Percentiles rank a stretch among this genome's conserved stretches.
Conservation (phyloP, 306 rosid genomes). For the Benincasa hispida region DNA sequence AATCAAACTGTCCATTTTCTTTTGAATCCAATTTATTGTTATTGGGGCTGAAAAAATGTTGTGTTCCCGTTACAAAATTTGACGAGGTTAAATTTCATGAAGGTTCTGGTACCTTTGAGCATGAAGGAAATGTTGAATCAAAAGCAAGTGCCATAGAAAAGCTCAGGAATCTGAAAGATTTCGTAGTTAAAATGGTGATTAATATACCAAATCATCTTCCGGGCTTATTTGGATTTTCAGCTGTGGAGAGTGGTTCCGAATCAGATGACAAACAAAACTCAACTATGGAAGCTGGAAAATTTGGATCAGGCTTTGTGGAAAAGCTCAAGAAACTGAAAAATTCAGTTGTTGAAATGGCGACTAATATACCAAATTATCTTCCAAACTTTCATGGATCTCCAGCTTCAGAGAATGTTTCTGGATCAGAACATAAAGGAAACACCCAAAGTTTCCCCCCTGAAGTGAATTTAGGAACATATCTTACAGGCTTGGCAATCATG, state of each 20-base stretch:
- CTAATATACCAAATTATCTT: conserved; percentile 20
- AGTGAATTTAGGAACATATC: conserved; percentile 12
- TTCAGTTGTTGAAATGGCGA: conserved; percentile 28
- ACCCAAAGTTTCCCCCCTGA: conserved; percentile 3
- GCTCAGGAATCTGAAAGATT: conserved; percentile 25
- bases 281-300: background rate
- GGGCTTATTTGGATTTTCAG: conserved; percentile 34
- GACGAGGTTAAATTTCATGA: background rate
- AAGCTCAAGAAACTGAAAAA: conserved; percentile 28
- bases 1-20: background rate
- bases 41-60: conserved; percentile 1
- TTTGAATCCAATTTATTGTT: background rate
- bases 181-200: conserved; percentile 29
- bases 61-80: conserved; percentile 8
- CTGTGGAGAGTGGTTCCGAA: conserved; percentile 11
- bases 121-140: background rate
- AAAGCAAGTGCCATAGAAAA: background rate
- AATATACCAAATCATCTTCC: conserved; percentile 24
- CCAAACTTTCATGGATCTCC: conserved; percentile 36
- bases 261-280: conserved; percentile 15
- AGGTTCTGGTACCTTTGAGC: background rate
- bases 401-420: conserved; percentile 11
- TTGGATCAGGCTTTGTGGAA: background rate
- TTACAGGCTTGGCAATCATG: conserved; percentile 53
- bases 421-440: conserved; percentile 16